phyloP scores from a whole-genome alignment of 129 eudicot genomes.

The Sambucus nigra region DNA sequence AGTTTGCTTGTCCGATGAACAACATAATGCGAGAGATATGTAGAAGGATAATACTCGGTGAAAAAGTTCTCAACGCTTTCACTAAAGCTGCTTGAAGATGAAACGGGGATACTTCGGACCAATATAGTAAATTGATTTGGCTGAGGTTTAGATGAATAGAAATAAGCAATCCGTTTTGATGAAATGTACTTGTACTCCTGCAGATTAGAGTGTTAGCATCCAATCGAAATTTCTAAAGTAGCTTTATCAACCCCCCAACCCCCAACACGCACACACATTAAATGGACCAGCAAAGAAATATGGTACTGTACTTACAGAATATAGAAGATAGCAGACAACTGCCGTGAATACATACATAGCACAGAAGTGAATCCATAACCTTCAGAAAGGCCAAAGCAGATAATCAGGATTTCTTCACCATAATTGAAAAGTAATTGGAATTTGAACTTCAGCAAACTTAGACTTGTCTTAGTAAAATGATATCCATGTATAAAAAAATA shows the following conservation, averaged over 20 bases:
- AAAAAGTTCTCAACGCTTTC: constrained; percentile 79
- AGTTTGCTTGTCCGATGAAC: constrained; percentile 69
- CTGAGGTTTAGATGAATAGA: constrained; percentile 67
- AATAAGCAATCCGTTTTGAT: constrained; percentile 54
- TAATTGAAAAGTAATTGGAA: not conserved
- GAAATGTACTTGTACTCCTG: constrained; percentile 80
- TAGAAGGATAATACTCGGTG: constrained; percentile 60
- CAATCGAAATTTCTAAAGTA: not conserved
- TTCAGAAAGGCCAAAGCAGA: constrained; percentile 24
- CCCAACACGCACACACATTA: not conserved
- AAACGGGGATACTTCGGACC: constrained; percentile 72
- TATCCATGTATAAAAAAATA: too few relatives aligned
- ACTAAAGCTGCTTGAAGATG: constrained; percentile 48
- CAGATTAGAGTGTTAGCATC: constrained; percentile 24
- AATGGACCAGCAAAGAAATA: constrained; percentile 5
- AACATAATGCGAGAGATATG: constrained; percentile 72
- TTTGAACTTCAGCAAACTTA: not conserved
- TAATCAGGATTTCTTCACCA: constrained; percentile 13
- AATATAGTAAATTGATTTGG: constrained; percentile 75
- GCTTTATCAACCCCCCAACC: not conserved
- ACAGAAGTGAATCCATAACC: constrained; percentile 93
- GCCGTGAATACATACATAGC: constrained; percentile 72
- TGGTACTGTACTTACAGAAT: constrained; percentile 39
- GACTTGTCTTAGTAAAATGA: too few relatives aligned
- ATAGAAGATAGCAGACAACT: constrained; percentile 82